A percentile compares a stretch with the other conserved stretches of the same genome.
Conservation (phyloP, 2,329 filamentous ascomycete species). For the Beauveria pseudobassiana region DNA sequence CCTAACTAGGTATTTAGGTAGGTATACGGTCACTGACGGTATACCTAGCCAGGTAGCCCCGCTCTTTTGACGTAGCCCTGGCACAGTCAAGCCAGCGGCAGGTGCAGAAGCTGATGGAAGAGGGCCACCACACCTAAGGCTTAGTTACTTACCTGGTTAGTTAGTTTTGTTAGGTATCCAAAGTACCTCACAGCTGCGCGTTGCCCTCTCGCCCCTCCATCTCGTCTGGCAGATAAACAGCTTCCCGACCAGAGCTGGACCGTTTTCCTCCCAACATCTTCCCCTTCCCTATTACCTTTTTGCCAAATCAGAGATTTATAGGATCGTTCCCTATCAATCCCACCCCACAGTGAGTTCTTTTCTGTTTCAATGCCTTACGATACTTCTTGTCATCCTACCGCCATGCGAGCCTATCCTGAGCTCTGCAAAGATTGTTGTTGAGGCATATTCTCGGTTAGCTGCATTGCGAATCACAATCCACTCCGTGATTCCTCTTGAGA, state of each 20-base stretch:
- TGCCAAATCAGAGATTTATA: neutral
- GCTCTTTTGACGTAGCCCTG: neutral
- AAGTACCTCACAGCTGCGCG: neutral
- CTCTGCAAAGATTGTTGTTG: conserved; percentile 10
- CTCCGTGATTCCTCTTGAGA: neutral
- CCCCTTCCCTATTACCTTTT: neutral
- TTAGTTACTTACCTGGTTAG: too few species aligned
- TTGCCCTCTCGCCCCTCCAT: conserved; percentile 10
- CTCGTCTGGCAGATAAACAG: conserved; percentile 3
- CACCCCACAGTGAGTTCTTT: neutral
- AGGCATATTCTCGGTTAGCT: conserved; percentile 17
- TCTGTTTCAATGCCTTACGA: neutral
- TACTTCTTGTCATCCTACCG: conserved; percentile 6
- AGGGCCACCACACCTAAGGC: neutral
- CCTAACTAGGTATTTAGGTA: too few species aligned
- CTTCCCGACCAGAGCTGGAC: conserved; percentile 6
- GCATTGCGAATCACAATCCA: neutral
- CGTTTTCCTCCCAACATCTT: conserved; percentile 10
- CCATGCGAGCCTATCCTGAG: neutral
- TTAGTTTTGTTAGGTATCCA: too few species aligned
- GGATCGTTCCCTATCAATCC: neutral
- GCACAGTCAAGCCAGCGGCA: neutral
- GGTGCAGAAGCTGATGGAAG: neutral
- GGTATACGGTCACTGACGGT: too few species aligned
- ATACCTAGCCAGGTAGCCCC: neutral